phyloP scores from a whole-genome alignment of 495 filamentous ascomycete genomes.

The Cairneyella variabilis region DNA sequence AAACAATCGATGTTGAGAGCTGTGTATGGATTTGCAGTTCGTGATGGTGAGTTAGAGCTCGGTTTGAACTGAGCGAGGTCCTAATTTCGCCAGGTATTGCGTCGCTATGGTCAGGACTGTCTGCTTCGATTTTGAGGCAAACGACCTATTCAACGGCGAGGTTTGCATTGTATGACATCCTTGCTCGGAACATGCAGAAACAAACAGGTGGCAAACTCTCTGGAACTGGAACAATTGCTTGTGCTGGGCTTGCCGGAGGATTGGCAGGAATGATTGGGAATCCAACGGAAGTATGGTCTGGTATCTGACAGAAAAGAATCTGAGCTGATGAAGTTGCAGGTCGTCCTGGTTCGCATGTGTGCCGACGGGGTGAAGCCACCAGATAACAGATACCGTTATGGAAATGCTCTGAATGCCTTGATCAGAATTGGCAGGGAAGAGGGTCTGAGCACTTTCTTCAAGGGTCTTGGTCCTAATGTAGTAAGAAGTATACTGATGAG shows the following conservation, averaged over 20 bases:
- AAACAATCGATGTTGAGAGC: conserved; percentile 32
- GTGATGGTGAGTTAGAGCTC: conserved; percentile 27
- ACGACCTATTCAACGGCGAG: conserved; percentile 38
- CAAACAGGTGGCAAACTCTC: conserved; percentile 22
- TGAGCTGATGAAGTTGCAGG: conserved; percentile 4
- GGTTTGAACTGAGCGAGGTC: background rate
- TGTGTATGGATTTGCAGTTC: conserved; percentile 31
- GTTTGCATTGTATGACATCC: conserved; percentile 33
- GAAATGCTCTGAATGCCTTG: conserved; percentile 30
- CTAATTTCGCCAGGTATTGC: conserved; percentile 22
- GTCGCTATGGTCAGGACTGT: conserved; percentile 37
- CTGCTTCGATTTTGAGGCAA: conserved; percentile 36
- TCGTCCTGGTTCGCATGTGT: conserved; percentile 77
- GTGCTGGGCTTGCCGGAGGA: conserved; percentile 54
- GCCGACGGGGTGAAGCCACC: conserved; percentile 67
- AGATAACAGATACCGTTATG: conserved; percentile 43
- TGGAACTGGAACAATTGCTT: conserved; percentile 27
- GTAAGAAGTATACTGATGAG: conserved; percentile 39
- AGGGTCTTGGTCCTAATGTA: conserved; percentile 34
- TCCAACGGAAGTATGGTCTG: conserved; percentile 52
- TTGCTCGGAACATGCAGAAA: conserved; percentile 27
- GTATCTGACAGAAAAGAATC: background rate
- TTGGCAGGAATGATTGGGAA: conserved; percentile 75
- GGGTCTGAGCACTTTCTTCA: conserved; percentile 30
- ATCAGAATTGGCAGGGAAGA: conserved; percentile 33